These are phyloP conservation scores for Gelatoporia subvermispora DNA, from an alignment of 768 basidiomycete species.

Conservation along the genomic window DNA sequence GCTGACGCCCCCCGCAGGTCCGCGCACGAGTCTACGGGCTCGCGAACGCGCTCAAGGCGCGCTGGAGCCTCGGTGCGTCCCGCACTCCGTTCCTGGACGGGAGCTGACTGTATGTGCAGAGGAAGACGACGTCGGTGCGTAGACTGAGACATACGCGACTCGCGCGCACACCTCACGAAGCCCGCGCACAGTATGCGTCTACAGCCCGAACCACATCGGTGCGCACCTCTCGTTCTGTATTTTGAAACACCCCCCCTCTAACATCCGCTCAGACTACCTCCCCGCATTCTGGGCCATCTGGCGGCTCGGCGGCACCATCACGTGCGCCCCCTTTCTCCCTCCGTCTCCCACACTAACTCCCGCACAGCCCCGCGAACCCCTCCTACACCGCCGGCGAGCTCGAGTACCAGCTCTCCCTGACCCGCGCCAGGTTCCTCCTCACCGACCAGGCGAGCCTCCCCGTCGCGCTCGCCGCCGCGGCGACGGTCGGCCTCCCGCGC, in stretches of 20 bases:
- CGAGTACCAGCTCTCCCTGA: constrained; percentile 24
- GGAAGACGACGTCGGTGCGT: constrained; percentile 49
- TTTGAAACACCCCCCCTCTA: not conserved
- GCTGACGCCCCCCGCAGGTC: constrained; percentile 26
- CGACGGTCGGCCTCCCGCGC: constrained; percentile 15
- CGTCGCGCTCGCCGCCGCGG: constrained; percentile 19
- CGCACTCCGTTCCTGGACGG: not conserved
- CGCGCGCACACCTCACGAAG: too few species aligned
- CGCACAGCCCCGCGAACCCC: constrained; percentile 25
- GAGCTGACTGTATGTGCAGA: constrained; percentile 22
- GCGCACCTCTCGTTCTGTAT: not conserved
- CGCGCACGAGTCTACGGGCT: constrained; percentile 43
- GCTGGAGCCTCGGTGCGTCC: constrained; percentile 39
- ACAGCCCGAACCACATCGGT: constrained; percentile 45
- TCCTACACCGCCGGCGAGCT: constrained; percentile 27
- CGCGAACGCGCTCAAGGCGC: constrained; percentile 40
- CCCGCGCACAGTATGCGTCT: constrained; percentile 48
- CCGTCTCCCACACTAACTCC: not conserved
- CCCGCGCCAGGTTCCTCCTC: constrained; percentile 22
- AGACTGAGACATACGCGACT: too few species aligned
- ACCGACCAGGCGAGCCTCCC: constrained; percentile 19
- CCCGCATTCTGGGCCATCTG: too few species aligned
- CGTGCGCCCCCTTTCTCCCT: not conserved
- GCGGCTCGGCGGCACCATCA: too few species aligned
- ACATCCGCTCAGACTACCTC: not conserved